A percentile compares a stretch with the other conserved stretches of the same genome.
Conservation (phyloP, 805 yeast species). For the Saccharomycopsis malanga region DNA sequence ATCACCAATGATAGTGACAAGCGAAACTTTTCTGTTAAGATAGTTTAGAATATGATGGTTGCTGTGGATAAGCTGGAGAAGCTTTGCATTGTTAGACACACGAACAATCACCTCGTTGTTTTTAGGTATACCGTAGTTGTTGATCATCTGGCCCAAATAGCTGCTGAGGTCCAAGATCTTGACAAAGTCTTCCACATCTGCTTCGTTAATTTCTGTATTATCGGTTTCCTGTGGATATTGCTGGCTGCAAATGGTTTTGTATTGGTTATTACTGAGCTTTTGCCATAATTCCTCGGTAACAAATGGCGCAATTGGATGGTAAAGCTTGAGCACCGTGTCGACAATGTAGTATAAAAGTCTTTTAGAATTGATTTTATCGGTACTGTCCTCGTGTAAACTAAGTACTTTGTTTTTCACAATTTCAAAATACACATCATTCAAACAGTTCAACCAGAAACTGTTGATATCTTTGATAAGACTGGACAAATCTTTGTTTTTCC, state of each 20-base stretch:
- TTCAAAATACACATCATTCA: constrained; percentile 96
- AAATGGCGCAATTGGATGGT: constrained; percentile 98
- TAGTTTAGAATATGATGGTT: constrained; percentile 3
- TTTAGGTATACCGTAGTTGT: constrained; percentile 83
- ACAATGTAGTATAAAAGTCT: constrained; percentile 87
- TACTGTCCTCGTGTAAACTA: constrained; percentile 38
- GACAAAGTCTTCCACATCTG: constrained; percentile 60
- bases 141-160: constrained; percentile 81
- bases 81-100: background rate
- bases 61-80: background rate
- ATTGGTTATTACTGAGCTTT: constrained; percentile 80
- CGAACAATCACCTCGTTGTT: constrained; percentile 82
- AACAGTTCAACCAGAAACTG: constrained; percentile 85
- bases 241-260: constrained; percentile 45
- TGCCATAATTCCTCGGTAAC: constrained; percentile 98
- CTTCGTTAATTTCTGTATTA: background rate
- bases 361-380: constrained; percentile 44
- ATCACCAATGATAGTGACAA: background rate
- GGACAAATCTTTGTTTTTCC: constrained; percentile 72
- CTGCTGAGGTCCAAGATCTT: constrained; percentile 77
- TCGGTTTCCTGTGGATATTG: constrained; percentile 1
- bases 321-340: constrained; percentile 81
- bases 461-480: constrained; percentile 79
- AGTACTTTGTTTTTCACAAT: constrained; percentile 86
- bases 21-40: constrained; percentile 3